Evolutionary conservation across 1,284 basidiomycete genomes (phyloP), one percentile per base, ranked within the genome.

Genomic region (Pseudozyma sp.): DNA sequence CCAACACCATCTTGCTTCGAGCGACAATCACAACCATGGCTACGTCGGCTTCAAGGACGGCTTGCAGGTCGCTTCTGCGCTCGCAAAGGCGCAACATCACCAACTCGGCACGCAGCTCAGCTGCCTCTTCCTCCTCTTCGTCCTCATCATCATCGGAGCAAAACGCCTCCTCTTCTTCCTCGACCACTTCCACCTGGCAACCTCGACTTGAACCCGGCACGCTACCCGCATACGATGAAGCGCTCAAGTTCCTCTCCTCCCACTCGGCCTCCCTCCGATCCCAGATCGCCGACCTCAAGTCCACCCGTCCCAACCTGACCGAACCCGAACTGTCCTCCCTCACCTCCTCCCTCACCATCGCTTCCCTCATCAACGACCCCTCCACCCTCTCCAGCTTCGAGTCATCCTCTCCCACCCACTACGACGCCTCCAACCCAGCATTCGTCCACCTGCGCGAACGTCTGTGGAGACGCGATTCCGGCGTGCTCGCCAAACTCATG

Each of bases 361-460:
- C 91, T 82, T 88, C 89, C 57, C 87, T 90, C 80, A 86, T 92
- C 39, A 94, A 95, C 84, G 85, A 92, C 24, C 94, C 94, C 0
- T 87, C 90, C 55, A 89, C 91, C 10, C 87, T 92, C 73, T 93
- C 92, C 90, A 88, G 87, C 71, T 91, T 92, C 64, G 88, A 90
- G 11, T 54, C 58, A 6, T 63, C 59, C 10, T 30, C 44, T 3
- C n/a, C 59, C 2, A 65, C 68, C 5, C 7, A 13, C 8, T 68
- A 84, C 56, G 85, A 86, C 72, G 84, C 88, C 65, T 80, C 83
- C 17, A 82, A 89, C 68, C 88, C 89, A 0, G 89, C 92, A 1
- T 91, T 94, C 83, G 88, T 94, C 19, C 89, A 92, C 82, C 86
- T 98, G 24, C 86, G 92, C 4, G 93, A 97, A 85, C 89, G 92